Evolutionary conservation across 2,329 filamentous ascomycete genomes (phyloP).

Genomic region (Paecilomyces fulvus): DNA sequence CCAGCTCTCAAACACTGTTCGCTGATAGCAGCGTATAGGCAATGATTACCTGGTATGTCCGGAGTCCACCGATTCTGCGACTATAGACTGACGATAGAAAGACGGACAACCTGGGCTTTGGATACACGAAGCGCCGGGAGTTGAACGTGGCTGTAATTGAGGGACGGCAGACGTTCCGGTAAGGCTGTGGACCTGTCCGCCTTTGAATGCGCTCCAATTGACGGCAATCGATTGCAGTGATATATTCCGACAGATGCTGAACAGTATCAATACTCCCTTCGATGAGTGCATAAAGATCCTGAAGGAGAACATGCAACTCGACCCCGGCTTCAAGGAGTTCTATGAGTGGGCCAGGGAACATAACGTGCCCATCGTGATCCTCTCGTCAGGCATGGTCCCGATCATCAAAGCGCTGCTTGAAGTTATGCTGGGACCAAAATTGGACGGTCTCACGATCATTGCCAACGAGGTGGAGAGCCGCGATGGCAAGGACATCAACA

Average conservation of each 20-base stretch:
- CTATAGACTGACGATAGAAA: slow-evolving; percentile 46
- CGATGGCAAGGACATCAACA: slow-evolving; percentile 65
- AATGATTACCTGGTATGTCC: slow-evolving; percentile 55
- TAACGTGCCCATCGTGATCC: slow-evolving; percentile 84
- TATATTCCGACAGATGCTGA: slow-evolving; percentile 85
- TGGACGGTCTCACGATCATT: slow-evolving; percentile 75
- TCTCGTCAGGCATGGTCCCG: slow-evolving; percentile 87
- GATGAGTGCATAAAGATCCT: slow-evolving; percentile 72
- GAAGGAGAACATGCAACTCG: slow-evolving; percentile 73
- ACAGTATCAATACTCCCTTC: slow-evolving; percentile 73
- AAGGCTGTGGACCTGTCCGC: slow-evolving; percentile 7
- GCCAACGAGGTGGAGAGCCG: slow-evolving; percentile 68
- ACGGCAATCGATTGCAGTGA: slow-evolving; percentile 42
- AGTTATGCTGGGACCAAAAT: slow-evolving; percentile 70
- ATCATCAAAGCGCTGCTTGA: slow-evolving; percentile 78
- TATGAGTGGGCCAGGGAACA: slow-evolving; percentile 71
- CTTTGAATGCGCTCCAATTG: slow-evolving; percentile 1
- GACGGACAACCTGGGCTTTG: slow-evolving; percentile 90
- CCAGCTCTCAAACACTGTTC: background rate
- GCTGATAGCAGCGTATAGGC: slow-evolving; percentile 30
- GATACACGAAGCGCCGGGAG: slow-evolving; percentile 58
- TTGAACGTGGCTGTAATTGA: slow-evolving; percentile 71
- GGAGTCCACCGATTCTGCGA: background rate
- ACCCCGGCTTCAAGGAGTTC: slow-evolving; percentile 82
- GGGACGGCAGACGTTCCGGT: slow-evolving; percentile 63